phyloP scores from a whole-genome alignment of 2,329 filamentous ascomycete genomes.

The Drechslerella dactyloides region DNA sequence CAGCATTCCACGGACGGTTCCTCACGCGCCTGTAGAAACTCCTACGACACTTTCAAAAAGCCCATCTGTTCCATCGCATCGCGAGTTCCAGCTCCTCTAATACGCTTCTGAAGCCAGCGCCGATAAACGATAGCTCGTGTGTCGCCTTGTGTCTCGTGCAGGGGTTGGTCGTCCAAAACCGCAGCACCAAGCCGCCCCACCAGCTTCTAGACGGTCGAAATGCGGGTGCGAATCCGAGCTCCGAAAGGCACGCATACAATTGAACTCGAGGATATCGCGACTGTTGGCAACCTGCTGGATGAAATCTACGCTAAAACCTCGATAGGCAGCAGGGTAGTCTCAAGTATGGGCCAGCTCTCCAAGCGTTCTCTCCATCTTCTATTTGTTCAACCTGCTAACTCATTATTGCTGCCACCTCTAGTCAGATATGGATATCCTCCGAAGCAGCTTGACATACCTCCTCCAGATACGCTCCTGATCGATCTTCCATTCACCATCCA shows the following conservation, averaged over 20 bases:
- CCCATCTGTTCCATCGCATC: too few species aligned
- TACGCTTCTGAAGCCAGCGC: too few species aligned
- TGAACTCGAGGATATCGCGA: conserved; percentile 71
- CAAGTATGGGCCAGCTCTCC: conserved; percentile 56
- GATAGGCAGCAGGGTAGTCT: conserved; percentile 66
- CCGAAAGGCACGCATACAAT: conserved; percentile 75
- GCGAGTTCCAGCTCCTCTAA: too few species aligned
- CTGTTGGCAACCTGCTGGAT: conserved; percentile 67
- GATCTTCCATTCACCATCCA: conserved; percentile 69
- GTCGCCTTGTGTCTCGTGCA: not conserved
- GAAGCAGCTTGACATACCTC: conserved; percentile 68
- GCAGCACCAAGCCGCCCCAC: conserved; percentile 31
- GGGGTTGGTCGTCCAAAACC: conserved; percentile 29
- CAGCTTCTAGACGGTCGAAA: conserved; percentile 58
- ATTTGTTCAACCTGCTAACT: not conserved
- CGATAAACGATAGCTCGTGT: not conserved
- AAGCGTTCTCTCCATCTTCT: not conserved
- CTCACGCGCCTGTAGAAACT: too few species aligned
- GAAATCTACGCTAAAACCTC: conserved; percentile 70
- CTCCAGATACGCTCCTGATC: conserved; percentile 61
- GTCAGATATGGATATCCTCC: conserved; percentile 87
- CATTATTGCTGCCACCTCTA: conserved; percentile 4
- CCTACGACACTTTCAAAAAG: too few species aligned
- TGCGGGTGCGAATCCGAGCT: conserved; percentile 77
- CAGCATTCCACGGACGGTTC: not conserved